phyloP scores from a whole-genome alignment of 1,284 basidiomycete genomes.

The Pseudozyma sp. region DNA sequence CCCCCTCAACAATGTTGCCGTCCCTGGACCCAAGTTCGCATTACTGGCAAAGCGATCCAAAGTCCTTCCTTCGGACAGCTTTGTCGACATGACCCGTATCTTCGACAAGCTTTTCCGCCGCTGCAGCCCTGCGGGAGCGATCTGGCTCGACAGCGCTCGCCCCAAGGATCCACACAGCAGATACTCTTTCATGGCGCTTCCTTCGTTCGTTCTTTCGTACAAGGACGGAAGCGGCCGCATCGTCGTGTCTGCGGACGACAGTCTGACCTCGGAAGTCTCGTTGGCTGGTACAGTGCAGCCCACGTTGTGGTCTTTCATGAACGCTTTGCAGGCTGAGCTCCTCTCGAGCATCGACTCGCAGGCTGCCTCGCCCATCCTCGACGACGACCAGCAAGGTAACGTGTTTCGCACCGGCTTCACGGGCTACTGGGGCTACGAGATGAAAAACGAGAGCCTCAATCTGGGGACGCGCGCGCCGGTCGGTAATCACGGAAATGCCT shows the following conservation, averaged over 20 bases:
- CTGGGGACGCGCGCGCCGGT: slow-evolving; percentile 23
- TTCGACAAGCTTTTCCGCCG: slow-evolving; percentile 69
- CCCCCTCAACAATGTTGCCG: too few species aligned
- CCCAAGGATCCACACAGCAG: slow-evolving; percentile 44
- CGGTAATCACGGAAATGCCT: slow-evolving; percentile 12
- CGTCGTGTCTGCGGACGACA: slow-evolving; percentile 20
- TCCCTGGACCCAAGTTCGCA: neutral
- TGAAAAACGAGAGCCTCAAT: slow-evolving; percentile 71
- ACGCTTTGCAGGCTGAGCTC: slow-evolving; percentile 51
- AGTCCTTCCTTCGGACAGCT: slow-evolving; percentile 32
- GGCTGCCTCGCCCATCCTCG: neutral
- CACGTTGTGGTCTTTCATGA: slow-evolving; percentile 60
- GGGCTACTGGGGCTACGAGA: slow-evolving; percentile 73
- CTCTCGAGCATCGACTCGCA: slow-evolving; percentile 12
- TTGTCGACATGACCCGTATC: slow-evolving; percentile 61
- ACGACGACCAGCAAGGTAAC: slow-evolving; percentile 32
- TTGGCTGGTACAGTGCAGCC: slow-evolving; percentile 1
- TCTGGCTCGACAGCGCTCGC: slow-evolving; percentile 72
- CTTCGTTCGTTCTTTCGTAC: slow-evolving; percentile 62
- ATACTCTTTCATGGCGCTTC: slow-evolving; percentile 62
- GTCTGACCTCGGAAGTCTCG: neutral
- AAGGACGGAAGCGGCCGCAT: slow-evolving; percentile 14
- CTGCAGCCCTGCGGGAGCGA: slow-evolving; percentile 67
- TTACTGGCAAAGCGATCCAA: slow-evolving; percentile 15
- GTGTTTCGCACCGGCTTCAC: slow-evolving; percentile 72